These are phyloP conservation scores for Umbelopsis ramanniana DNA, from an alignment of 192 early-diverging fungal genomes.

Conservation along the genomic window DNA sequence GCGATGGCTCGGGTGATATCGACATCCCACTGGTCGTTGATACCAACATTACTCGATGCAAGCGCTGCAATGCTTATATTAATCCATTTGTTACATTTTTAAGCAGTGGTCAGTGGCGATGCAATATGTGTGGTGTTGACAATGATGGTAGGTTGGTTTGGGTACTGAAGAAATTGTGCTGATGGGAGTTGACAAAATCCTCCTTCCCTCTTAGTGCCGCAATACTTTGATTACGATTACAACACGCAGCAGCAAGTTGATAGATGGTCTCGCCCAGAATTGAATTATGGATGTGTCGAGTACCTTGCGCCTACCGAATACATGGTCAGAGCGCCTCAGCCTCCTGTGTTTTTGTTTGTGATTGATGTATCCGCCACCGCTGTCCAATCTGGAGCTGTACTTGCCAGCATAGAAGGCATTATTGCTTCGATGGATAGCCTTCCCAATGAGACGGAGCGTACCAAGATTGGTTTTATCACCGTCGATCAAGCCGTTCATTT, in stretches of 20 bases:
- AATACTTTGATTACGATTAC: constrained; percentile 83
- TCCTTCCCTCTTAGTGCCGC: constrained; percentile 42
- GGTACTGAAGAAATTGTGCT: too few relatives aligned
- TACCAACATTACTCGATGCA: constrained; percentile 83
- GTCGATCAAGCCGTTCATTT: constrained; percentile 91
- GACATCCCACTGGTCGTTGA: constrained; percentile 53
- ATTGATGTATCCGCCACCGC: constrained; percentile 92
- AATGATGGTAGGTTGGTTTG: constrained; percentile 65
- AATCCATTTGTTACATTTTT: constrained; percentile 91
- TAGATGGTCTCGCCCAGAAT: constrained; percentile 79
- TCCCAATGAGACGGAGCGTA: constrained; percentile 47
- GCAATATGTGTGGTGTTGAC: constrained; percentile 90
- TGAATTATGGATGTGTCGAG: constrained; percentile 87
- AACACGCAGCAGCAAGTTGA: constrained; percentile 84
- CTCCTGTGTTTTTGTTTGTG: constrained; percentile 87
- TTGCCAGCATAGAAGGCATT: constrained; percentile 68
- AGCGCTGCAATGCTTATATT: constrained; percentile 92
- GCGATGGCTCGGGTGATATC: neutral
- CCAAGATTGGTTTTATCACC: constrained; percentile 85
- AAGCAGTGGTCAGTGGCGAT: constrained; percentile 88
- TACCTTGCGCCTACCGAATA: constrained; percentile 81
- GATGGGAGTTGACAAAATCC: too few relatives aligned
- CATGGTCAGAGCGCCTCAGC: constrained; percentile 67
- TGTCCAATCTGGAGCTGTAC: constrained; percentile 82
- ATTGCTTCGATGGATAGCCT: constrained; percentile 67